Evolutionary conservation across 345 rosid genomes (phyloP).

Genomic region (Salix viminalis): DNA sequence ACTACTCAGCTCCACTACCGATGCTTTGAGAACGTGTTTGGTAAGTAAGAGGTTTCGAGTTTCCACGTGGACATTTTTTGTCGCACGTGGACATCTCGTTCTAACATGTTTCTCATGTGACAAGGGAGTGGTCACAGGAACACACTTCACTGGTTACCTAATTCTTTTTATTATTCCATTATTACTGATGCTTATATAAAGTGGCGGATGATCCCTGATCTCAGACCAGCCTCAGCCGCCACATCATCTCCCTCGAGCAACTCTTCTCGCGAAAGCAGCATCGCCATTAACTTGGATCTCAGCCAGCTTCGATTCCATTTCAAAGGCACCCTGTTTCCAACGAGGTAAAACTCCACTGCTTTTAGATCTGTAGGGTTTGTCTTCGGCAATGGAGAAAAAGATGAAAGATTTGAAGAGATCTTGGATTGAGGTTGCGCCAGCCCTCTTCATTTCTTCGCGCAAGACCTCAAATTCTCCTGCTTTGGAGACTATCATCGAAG

Average conservation of each 20-base stretch:
- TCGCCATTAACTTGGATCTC: background rate
- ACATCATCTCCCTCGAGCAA: background rate
- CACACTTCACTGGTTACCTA: background rate
- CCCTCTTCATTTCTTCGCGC: conserved; percentile 25
- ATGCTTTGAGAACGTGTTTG: background rate
- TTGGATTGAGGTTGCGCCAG: conserved; percentile 42
- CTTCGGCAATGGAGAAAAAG: conserved; percentile 25
- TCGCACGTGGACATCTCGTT: too few species aligned
- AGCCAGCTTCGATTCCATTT: background rate
- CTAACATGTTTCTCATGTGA: background rate
- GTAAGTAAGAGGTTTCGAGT: background rate
- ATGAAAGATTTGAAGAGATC: conserved; percentile 12
- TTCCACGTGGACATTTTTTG: too few species aligned
- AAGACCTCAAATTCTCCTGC: conserved; percentile 24
- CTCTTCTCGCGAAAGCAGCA: background rate
- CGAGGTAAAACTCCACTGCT: background rate
- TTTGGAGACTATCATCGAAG: conserved; percentile 50
- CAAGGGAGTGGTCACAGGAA: background rate
- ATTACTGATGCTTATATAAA: too few species aligned
- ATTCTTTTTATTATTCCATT: too few species aligned
- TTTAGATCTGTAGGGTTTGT: background rate
- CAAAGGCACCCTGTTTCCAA: background rate
- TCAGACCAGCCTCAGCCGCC: background rate
- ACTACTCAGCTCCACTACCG: background rate
- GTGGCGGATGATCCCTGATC: too few species aligned